These are phyloP conservation scores for Pseudocercospora pini-densiflorae DNA, from an alignment of 2,329 filamentous ascomycete genomes.

Conservation along the genomic window DNA sequence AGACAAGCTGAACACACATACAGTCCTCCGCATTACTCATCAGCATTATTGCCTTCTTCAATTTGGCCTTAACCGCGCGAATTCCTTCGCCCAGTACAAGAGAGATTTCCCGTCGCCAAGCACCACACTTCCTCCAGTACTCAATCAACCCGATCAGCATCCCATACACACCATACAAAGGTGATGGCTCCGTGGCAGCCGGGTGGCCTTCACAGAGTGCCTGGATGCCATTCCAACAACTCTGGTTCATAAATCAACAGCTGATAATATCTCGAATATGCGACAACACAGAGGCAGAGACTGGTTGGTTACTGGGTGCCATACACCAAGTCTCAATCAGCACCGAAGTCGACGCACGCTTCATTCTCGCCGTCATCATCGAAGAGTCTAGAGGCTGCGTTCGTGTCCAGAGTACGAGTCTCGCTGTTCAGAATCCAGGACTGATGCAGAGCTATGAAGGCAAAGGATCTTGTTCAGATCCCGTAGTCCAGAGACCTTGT, in stretches of 20 bases:
- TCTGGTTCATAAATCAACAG: conserved; percentile 10
- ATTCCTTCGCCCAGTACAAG: neutral
- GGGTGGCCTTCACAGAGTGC: conserved; percentile 13
- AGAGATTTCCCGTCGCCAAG: neutral
- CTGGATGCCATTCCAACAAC: conserved; percentile 12
- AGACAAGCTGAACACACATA: neutral
- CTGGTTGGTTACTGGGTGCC: conserved; percentile 43
- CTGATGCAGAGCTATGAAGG: conserved; percentile 52
- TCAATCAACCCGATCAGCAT: neutral
- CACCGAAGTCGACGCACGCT: conserved; percentile 44
- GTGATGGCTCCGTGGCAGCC: conserved; percentile 13
- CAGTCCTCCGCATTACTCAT: neutral
- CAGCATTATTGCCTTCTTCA: neutral
- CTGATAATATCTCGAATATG: neutral
- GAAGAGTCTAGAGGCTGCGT: conserved; percentile 53
- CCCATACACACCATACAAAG: conserved; percentile 27
- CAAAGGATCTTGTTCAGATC: conserved; percentile 29
- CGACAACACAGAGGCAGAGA: conserved; percentile 43
- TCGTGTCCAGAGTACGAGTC: conserved; percentile 47
- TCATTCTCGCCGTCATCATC: conserved; percentile 48
- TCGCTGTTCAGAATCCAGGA: conserved; percentile 49
- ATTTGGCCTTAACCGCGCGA: neutral
- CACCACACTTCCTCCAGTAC: conserved; percentile 6
- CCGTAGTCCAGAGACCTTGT: conserved; percentile 43
- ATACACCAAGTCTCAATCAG: conserved; percentile 39